These are phyloP conservation scores for Protomyces gravidus DNA, from an alignment of 1,139 yeast genomes.

Conservation along the genomic window DNA sequence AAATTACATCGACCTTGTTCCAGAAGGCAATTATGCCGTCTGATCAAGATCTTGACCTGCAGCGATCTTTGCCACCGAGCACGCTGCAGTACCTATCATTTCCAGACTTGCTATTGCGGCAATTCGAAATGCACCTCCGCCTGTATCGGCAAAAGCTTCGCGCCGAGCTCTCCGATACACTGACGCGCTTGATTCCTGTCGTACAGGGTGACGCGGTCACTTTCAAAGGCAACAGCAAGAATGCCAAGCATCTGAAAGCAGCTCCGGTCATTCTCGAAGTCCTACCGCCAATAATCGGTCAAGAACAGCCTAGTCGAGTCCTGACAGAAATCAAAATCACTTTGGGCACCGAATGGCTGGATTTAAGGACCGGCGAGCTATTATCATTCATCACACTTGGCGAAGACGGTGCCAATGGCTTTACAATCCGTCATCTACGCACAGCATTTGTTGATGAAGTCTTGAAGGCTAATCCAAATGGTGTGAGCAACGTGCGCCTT, in stretches of 20 bases:
- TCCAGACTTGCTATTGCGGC: background rate
- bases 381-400: conserved; percentile 38
- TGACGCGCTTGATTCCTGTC: background rate
- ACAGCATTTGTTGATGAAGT: conserved; percentile 37
- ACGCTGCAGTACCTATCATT: background rate
- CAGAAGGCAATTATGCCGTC: background rate
- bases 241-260: conserved; percentile 37
- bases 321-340: conserved; percentile 38
- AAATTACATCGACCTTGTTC: background rate
- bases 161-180: background rate
- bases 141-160: background rate
- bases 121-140: background rate
- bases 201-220: conserved; percentile 13
- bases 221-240: conserved; percentile 40
- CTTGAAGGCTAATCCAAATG: conserved; percentile 32
- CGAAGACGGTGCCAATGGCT: conserved; percentile 32
- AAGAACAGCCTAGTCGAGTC: conserved; percentile 35
- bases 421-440: conserved; percentile 35
- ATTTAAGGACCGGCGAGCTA: conserved; percentile 38
- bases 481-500: conserved; percentile 22
- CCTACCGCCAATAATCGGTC: conserved; percentile 37
- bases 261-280: conserved; percentile 37
- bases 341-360: conserved; percentile 41
- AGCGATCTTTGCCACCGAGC: background rate
- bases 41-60: background rate